Percentiles rank a stretch among this genome's conserved stretches.
Conservation (phyloP, 495 filamentous ascomycete genomes). For the Trichoderma virens region DNA sequence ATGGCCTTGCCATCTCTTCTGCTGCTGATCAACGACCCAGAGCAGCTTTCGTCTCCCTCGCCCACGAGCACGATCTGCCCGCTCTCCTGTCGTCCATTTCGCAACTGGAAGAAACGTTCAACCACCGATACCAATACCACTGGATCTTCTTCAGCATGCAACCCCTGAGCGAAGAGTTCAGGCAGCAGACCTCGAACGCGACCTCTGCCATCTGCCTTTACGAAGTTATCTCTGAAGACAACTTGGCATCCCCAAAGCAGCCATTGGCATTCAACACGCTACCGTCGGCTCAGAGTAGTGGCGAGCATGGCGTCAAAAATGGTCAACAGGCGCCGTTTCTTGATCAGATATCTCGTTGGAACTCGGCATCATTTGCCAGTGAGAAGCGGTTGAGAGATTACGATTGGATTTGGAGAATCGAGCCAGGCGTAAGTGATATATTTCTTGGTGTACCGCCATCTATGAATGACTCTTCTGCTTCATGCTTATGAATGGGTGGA, state of each 20-base stretch:
- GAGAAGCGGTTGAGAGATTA: conserved; percentile 58
- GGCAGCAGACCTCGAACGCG: conserved; percentile 59
- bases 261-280: conserved; percentile 24
- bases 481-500: conserved; percentile 8
- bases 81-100: conserved; percentile 74
- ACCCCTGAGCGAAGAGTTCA: conserved; percentile 68
- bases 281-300: conserved; percentile 18
- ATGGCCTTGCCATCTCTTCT: conserved; percentile 7
- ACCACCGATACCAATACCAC: conserved; percentile 70
- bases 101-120: conserved; percentile 77
- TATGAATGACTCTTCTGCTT: neutral
- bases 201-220: conserved; percentile 68
- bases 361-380: conserved; percentile 69
- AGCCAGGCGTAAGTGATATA: conserved; percentile 11
- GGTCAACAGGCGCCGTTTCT: neutral
- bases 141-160: conserved; percentile 85
- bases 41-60: conserved; percentile 76
- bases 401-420: conserved; percentile 55
- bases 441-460: too few species aligned
- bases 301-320: neutral
- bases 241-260: conserved; percentile 39
- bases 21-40: conserved; percentile 46
- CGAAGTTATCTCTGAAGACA: conserved; percentile 59
- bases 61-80: conserved; percentile 70
- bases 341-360: conserved; percentile 59